Evolutionary conservation across 2,329 filamentous ascomycete genomes (phyloP).

Genomic region (Fusarium keratoplasticum): DNA sequence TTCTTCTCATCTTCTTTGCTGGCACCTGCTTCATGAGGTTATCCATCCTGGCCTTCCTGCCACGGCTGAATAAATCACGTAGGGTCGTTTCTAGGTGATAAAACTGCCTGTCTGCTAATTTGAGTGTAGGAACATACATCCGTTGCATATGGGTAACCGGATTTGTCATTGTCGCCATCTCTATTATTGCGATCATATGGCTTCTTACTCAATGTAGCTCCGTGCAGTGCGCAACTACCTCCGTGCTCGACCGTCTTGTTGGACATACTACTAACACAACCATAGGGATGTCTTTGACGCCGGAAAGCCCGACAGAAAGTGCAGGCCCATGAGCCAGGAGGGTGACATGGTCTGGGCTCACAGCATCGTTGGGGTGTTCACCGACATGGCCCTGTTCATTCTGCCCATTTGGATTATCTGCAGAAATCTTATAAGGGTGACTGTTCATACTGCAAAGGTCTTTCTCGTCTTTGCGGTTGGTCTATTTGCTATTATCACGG

Average conservation of each 20-base stretch:
- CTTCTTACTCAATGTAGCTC: not conserved
- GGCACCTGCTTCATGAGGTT: not conserved
- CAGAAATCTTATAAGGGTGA: not conserved
- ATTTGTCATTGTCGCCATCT: not conserved
- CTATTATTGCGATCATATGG: not conserved
- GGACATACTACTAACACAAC: not conserved
- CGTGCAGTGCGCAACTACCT: not conserved
- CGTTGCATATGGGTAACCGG: not conserved
- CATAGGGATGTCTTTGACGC: not conserved
- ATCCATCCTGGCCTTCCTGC: not conserved
- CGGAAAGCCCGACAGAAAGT: not conserved
- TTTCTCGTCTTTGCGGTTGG: not conserved
- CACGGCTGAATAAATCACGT: not conserved
- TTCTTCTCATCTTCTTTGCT: not conserved
- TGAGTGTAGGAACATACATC: not conserved
- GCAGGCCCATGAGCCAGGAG: not conserved
- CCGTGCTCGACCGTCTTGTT: not conserved
- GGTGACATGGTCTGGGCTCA: not conserved
- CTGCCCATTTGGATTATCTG: not conserved
- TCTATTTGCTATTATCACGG: not conserved
- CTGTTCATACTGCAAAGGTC: not conserved
- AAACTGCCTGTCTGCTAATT: not conserved
- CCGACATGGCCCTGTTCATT: not conserved
- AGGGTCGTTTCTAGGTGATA: not conserved
- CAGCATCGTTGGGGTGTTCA: not conserved